Base-by-base conservation (phyloP, 352 stramenopile genomes). In the Phytopythium aichiense region DNA sequence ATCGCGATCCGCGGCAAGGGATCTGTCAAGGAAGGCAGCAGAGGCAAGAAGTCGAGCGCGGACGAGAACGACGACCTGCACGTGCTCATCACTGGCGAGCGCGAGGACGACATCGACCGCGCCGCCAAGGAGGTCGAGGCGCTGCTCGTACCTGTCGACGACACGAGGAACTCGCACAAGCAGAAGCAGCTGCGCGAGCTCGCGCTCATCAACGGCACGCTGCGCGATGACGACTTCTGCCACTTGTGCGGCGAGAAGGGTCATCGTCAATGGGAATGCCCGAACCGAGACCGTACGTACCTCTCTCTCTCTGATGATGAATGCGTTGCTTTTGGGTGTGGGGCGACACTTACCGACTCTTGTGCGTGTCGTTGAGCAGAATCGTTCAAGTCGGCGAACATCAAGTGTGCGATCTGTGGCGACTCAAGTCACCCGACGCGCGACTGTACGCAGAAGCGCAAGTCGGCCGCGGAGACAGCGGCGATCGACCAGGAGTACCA, bases 351-450 rank as follows among this genome's bases (percentile, higher is more conserved):
- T 22, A 63, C 63, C 50, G 20, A 49, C 11, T 61, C 38, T 1
- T 54, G 20, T 40, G 28, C 33, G 22, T 59, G 38, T 63, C 42
- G 30, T 9, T 59, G 13, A 48, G 61, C 71, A 79, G 84, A 85
- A 55, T 80, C 76, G 2, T 89, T 97, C 61, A 87, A 89, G 64
- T 62, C 84, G 22, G 89, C 91, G 38, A 79, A 95, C 38, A 84
- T 99, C 20, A 97, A 97, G 60, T 99, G 97, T 80, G 93, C 96
- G 8, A 98, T 99, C 65, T 99, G 97, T 78, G 97, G 97, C 22
- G 97, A 99, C 71, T 96, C 91, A 25, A 98, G 88, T 68, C 97
- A 99, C 75, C 95, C 95, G 12, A 99, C 97, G 18, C 74, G 96
- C 40, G 97, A 99, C 87, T 99, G 97, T 91, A 95, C 84, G 28